Percentiles rank a stretch among this genome's conserved stretches.
phyloP scores from a whole-genome alignment of 1,284 basidiomycete species.

The Ganoderma resinaceum region DNA sequence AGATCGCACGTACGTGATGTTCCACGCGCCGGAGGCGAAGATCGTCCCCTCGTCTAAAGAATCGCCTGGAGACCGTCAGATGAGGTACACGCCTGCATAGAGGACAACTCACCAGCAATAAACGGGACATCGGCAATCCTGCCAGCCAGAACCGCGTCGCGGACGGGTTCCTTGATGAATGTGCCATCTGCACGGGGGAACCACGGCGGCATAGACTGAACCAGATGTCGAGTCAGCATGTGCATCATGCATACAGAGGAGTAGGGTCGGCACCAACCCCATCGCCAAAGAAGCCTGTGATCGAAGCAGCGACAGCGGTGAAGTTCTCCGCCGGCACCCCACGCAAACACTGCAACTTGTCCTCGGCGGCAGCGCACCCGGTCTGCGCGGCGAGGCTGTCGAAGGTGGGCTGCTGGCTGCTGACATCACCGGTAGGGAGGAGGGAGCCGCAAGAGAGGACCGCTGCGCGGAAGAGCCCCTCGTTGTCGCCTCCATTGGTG shows the following conservation, averaged over 20 bases:
- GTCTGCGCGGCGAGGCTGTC: background rate
- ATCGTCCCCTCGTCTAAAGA: conserved; percentile 43
- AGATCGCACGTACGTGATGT: conserved; percentile 15
- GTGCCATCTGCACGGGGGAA: conserved; percentile 45
- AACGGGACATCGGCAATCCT: conserved; percentile 23
- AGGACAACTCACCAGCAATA: background rate
- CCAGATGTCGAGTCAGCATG: background rate
- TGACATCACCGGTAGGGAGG: background rate
- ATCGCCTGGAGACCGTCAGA: background rate
- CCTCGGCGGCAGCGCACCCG: background rate
- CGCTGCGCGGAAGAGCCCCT: conserved; percentile 27
- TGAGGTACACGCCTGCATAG: background rate
- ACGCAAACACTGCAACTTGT: background rate
- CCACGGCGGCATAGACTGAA: conserved; percentile 33
- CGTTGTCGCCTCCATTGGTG: conserved; percentile 39
- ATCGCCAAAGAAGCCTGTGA: conserved; percentile 11
- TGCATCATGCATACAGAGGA: background rate
- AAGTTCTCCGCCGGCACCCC: conserved; percentile 47
- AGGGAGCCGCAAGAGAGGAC: background rate
- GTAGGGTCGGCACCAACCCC: background rate
- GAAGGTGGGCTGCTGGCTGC: background rate
- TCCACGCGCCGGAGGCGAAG: conserved; percentile 32
- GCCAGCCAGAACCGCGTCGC: conserved; percentile 33
- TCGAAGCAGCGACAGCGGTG: background rate
- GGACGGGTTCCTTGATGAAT: conserved; percentile 39